Base-by-base conservation (phyloP, 2,329 filamentous ascomycete species). In the Exophiala sp. region DNA sequence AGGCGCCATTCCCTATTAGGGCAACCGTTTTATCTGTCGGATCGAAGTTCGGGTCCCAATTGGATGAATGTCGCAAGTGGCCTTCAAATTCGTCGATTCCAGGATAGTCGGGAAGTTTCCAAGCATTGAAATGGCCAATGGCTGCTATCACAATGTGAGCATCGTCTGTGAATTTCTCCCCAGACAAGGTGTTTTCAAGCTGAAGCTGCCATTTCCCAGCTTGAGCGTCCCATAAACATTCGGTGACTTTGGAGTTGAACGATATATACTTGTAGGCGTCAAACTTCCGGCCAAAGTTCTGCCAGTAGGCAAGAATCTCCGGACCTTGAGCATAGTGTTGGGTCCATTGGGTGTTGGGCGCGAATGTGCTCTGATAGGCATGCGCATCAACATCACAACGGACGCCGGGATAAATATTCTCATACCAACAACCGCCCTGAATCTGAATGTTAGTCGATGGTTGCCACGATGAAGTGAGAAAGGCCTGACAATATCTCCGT, bases 1-100 rank as follows among this genome's bases (percentile, higher is more conserved):
- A 79, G 3, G 80, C 78, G 1, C 80, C 80, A 45, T 82, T 82
- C n/a, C 80, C 80, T 37, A 83, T 81, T 2, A 82, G 72, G 0
- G 79, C 80, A 1, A 83, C 69, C 14, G 61, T 58, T 44, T 72
- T 73, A 1, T 61, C 68, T 2, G 64, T 69, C 55, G 81, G 71
- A 64, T 71, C 80, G 64, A 68, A 78, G 0, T 63, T 62, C 1
- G 70, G 65, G 49, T 80, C 69, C 81, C 80, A 72, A 35, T 60
- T 52, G 1, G 68, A 67, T 8, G 68, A 68, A 55, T 71, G 69
- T 46, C 70, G 69, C 3, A 70, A 42, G 14, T 50, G 60, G 1
- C 68, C 69, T 43, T 61, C 46, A 46, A 65, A 70, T 0, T 41
- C 53, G 22, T 66, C 64, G 34, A 40, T 18, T 2, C 45, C 45